Evolutionary conservation across 768 basidiomycete genomes (phyloP).

Genomic region (Artomyces pyxidatus): DNA sequence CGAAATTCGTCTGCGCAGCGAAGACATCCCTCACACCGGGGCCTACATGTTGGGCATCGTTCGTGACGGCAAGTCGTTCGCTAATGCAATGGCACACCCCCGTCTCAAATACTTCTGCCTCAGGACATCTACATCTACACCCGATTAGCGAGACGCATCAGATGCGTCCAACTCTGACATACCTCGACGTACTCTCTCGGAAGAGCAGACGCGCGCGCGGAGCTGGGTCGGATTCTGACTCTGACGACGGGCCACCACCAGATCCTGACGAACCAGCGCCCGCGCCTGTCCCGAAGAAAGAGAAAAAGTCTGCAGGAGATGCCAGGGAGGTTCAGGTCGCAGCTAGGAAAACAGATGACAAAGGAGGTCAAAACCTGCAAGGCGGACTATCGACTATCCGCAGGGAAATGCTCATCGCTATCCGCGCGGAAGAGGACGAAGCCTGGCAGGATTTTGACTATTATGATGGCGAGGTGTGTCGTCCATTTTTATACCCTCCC

Average conservation of each 20-base stretch:
- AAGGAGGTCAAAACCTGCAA: conserved; percentile 44
- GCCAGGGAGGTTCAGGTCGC: conserved; percentile 73
- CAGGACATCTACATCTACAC: conserved; percentile 70
- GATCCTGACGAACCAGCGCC: conserved; percentile 67
- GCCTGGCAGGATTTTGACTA: conserved; percentile 64
- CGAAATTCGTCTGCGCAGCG: conserved; percentile 68
- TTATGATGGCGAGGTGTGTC: conserved; percentile 52
- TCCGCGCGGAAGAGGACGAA: conserved; percentile 73
- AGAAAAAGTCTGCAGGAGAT: conserved; percentile 45
- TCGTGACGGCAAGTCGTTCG: conserved; percentile 47
- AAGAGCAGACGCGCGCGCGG: conserved; percentile 44
- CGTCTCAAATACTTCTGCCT: conserved; percentile 9
- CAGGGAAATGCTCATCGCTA: conserved; percentile 69
- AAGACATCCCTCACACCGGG: conserved; percentile 57
- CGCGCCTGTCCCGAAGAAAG: conserved; percentile 45
- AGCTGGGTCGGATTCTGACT: conserved; percentile 57
- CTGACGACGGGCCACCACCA: conserved; percentile 70
- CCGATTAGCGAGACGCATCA: conserved; percentile 75
- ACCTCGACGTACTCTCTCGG: conserved; percentile 65
- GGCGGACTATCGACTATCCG: conserved; percentile 64
- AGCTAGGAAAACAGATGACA: conserved; percentile 56
- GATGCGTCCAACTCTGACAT: conserved; percentile 73
- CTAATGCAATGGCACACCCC: not conserved
- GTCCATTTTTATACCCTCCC: not conserved
- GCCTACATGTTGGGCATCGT: conserved; percentile 72